Conservation (phyloP, 2,329 filamentous ascomycete species). For the Albifimbria verrucaria region DNA sequence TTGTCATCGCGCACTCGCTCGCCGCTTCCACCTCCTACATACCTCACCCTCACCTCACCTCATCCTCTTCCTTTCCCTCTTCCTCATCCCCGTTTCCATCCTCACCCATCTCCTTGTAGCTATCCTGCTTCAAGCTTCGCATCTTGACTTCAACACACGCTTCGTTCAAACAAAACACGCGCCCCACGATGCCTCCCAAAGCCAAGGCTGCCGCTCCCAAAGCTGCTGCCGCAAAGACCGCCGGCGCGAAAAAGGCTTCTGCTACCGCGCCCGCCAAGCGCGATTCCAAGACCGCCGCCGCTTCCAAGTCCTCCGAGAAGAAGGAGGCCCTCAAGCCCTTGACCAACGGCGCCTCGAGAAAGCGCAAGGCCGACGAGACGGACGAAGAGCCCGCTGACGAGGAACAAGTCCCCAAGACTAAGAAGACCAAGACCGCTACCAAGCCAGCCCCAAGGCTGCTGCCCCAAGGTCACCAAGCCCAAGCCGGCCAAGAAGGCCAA, state of each 20-base stretch:
- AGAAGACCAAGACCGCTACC: slow-evolving; percentile 21
- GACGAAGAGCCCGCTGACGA: slow-evolving; percentile 21
- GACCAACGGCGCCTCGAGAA: slow-evolving; percentile 19
- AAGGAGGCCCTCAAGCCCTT: slow-evolving; percentile 34
- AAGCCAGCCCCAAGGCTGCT: slow-evolving; percentile 2
- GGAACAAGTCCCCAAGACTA: slow-evolving; percentile 12
- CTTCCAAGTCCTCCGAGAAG: slow-evolving; percentile 18
- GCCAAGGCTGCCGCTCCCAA: slow-evolving; percentile 22
- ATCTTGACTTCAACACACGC: slow-evolving; percentile 2
- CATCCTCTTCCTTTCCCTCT: neutral
- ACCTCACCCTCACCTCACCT: no score
- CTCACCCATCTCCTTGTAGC: neutral
- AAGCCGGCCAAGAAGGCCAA: slow-evolving; percentile 64
- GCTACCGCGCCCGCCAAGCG: slow-evolving; percentile 19
- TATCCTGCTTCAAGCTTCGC: neutral
- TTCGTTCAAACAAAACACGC: slow-evolving; percentile 13
- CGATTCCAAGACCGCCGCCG: slow-evolving; percentile 14
- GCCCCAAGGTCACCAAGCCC: slow-evolving; percentile 10
- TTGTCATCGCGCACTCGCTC: neutral
- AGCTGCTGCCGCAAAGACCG: slow-evolving; percentile 20
- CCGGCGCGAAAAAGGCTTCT: slow-evolving; percentile 23
- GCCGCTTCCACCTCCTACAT: neutral
- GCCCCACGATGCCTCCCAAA: slow-evolving; percentile 17
- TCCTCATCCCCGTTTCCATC: neutral
- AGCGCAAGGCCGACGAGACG: slow-evolving; percentile 21